Conservation (phyloP, 768 basidiomycete genomes). For the Tricholoma bakamatsutake region DNA sequence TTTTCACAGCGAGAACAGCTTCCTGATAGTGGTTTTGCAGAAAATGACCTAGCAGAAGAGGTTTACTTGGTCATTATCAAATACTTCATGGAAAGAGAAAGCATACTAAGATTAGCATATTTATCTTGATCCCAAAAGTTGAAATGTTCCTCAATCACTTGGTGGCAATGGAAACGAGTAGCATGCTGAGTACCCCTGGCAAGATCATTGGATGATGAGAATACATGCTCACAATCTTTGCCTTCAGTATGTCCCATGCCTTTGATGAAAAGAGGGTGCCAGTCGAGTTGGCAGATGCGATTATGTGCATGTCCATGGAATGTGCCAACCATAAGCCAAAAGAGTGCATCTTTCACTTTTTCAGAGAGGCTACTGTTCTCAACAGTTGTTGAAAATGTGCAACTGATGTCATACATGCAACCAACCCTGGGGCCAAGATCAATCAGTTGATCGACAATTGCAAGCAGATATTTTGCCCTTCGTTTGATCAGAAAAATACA, state of each 20-base stretch:
- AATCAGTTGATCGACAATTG: background rate
- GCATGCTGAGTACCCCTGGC: conserved; percentile 11
- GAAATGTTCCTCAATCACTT: background rate
- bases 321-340: background rate
- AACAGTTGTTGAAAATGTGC: background rate
- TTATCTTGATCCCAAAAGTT: too few relatives aligned
- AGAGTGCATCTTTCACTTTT: background rate
- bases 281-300: conserved; percentile 12
- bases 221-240: conserved; percentile 16
- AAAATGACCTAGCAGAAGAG: background rate
- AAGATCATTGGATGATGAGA: conserved; percentile 14
- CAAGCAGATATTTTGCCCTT: background rate
- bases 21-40: background rate
- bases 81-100: background rate
- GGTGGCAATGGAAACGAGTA: conserved; percentile 3
- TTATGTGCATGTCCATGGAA: conserved; percentile 9
- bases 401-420: background rate
- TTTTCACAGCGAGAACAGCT: background rate
- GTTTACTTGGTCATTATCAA: background rate
- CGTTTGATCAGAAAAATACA: background rate
- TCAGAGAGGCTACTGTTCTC: background rate
- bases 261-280: conserved; percentile 12
- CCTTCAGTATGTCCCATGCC: conserved; percentile 12
- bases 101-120: too few relatives aligned
- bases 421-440: conserved; percentile 2